These are phyloP conservation scores for Pythium aquatile DNA, from an alignment of 352 stramenopile genomes.

Conservation along the genomic window DNA sequence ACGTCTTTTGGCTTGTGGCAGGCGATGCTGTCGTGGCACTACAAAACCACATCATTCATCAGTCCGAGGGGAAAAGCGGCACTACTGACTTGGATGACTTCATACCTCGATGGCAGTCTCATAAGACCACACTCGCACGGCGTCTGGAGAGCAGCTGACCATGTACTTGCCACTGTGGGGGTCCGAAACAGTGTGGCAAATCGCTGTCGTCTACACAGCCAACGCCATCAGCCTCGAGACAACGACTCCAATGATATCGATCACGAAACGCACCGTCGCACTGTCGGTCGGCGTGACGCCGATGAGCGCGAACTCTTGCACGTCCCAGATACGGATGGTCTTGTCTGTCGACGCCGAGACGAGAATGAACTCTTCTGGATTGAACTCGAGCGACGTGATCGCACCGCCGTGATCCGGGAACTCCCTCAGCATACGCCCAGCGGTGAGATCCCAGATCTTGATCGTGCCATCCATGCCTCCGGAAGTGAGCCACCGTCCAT, in stretches of 20 bases:
- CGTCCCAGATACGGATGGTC: slow-evolving; percentile 83
- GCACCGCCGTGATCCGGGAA: slow-evolving; percentile 73
- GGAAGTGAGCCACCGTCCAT: slow-evolving; percentile 83
- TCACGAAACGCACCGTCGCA: slow-evolving; percentile 40
- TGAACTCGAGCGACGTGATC: slow-evolving; percentile 82
- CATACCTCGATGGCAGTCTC: slow-evolving; percentile 67
- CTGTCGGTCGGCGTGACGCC: slow-evolving; percentile 80
- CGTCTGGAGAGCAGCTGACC: slow-evolving; percentile 72
- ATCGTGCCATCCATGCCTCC: slow-evolving; percentile 70
- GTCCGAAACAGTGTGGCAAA: slow-evolving; percentile 75
- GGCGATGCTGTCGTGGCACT: slow-evolving; percentile 78
- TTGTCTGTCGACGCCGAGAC: slow-evolving; percentile 74
- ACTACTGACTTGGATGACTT: not conserved
- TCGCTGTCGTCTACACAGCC: slow-evolving; percentile 59
- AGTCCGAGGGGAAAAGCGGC: not conserved
- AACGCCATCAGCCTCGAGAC: not conserved
- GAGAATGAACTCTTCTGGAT: slow-evolving; percentile 84
- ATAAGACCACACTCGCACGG: slow-evolving; percentile 82
- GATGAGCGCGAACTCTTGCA: slow-evolving; percentile 82
- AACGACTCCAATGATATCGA: not conserved
- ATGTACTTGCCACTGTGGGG: slow-evolving; percentile 81
- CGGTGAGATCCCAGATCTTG: slow-evolving; percentile 85
- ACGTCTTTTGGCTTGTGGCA: slow-evolving; percentile 58
- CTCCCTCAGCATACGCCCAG: slow-evolving; percentile 68
- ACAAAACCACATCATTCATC: not conserved